Conservation (phyloP, 345 rosid species). For the Tarenaya hassleriana region DNA sequence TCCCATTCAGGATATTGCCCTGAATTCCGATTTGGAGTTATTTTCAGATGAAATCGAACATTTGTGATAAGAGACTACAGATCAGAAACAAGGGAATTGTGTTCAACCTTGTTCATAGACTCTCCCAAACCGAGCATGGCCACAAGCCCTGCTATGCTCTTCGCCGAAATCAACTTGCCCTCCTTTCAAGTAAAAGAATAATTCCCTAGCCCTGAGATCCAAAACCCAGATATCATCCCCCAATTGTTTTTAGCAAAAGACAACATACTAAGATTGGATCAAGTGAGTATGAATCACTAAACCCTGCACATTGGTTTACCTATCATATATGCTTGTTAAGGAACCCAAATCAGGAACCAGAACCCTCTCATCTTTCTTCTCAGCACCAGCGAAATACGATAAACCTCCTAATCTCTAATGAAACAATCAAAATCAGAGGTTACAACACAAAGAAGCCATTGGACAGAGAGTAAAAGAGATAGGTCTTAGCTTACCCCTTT, state of each 20-base stretch:
- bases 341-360: slow-evolving; percentile 98
- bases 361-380: slow-evolving; percentile 94
- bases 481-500: slow-evolving; percentile 53
- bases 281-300: not conserved
- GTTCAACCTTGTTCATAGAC: slow-evolving; percentile 55
- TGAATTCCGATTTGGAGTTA: slow-evolving; percentile 19
- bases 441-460: not conserved
- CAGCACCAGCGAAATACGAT: slow-evolving; percentile 96
- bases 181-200: slow-evolving; percentile 94
- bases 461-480: too few species aligned
- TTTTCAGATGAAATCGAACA: not conserved
- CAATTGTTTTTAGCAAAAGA: too few species aligned
- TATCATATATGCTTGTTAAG: slow-evolving; percentile 77
- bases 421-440: slow-evolving; percentile 7
- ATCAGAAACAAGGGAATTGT: slow-evolving; percentile 5
- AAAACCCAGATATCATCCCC: not conserved
- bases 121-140: slow-evolving; percentile 88
- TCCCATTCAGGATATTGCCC: slow-evolving; percentile 96
- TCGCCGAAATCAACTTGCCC: slow-evolving; percentile 89
- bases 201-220: slow-evolving; percentile 69
- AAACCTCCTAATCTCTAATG: slow-evolving; percentile 75
- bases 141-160: slow-evolving; percentile 83
- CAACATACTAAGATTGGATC: not conserved
- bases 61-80: not conserved
- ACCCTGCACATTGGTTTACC: slow-evolving; percentile 33